These are phyloP conservation scores for Harringtonia lauricola DNA, from an alignment of 2,329 filamentous ascomycete species.

Conservation along the genomic window DNA sequence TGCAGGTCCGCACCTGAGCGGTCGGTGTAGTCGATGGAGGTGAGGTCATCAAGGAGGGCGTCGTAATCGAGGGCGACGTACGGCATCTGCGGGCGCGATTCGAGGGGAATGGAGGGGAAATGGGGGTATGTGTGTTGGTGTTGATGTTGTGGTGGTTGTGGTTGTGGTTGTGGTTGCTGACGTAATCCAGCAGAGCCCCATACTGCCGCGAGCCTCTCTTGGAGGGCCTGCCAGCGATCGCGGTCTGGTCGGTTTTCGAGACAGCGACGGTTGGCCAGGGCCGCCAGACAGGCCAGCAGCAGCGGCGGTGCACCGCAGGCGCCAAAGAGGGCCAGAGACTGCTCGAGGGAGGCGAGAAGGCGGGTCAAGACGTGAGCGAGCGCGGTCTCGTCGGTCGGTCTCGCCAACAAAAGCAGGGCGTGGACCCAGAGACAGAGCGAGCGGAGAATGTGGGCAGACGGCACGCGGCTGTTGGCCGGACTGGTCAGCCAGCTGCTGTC, in stretches of 20 bases:
- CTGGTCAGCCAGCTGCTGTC: too few relatives aligned
- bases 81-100: background rate
- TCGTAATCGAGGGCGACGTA: slow-evolving; percentile 32
- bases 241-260: background rate
- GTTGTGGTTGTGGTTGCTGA: too few relatives aligned
- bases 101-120: too few relatives aligned
- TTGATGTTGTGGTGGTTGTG: too few relatives aligned
- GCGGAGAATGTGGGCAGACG: slow-evolving; percentile 5
- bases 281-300: slow-evolving; percentile 12
- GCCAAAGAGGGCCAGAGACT: slow-evolving; percentile 14
- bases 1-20: slow-evolving; percentile 35
- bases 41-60: slow-evolving; percentile 39
- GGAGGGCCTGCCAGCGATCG: background rate
- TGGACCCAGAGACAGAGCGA: slow-evolving; percentile 4
- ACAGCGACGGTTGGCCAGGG: background rate
- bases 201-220: background rate
- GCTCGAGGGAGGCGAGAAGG: slow-evolving; percentile 3
- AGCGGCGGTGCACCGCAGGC: slow-evolving; percentile 15
- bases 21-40: slow-evolving; percentile 37
- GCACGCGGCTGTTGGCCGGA: background rate
- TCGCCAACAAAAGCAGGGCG: background rate
- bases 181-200: too few relatives aligned
- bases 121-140: background rate
- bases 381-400: background rate
- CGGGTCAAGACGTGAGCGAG: background rate